These are phyloP conservation scores for Phytophthora pseudosyringae DNA, from an alignment of 352 stramenopile genomes.

Conservation along the genomic window DNA sequence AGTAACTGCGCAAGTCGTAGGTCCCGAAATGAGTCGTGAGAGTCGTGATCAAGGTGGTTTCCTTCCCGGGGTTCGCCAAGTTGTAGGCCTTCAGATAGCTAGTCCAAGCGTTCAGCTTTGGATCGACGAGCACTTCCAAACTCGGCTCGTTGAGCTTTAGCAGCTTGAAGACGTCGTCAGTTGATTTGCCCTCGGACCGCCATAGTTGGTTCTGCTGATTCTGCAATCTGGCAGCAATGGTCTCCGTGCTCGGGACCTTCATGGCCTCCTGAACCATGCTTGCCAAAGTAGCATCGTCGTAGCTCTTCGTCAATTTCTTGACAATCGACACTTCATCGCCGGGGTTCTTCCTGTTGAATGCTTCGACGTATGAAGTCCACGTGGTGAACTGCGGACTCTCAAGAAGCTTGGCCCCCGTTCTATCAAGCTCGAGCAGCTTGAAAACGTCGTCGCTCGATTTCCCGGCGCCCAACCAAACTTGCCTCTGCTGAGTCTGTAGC, in stretches of 20 bases:
- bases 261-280: slow-evolving; percentile 13
- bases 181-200: not conserved
- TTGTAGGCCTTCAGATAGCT: slow-evolving; percentile 9
- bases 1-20: not conserved
- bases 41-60: not conserved
- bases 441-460: slow-evolving; percentile 1
- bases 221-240: slow-evolving; percentile 8
- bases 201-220: not conserved
- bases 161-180: slow-evolving; percentile 10
- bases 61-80: not conserved
- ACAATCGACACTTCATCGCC: not conserved
- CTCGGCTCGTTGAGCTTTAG: not conserved
- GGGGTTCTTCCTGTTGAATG: not conserved
- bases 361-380: slow-evolving; percentile 1
- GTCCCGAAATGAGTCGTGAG: not conserved
- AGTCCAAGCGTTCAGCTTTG: slow-evolving; percentile 1
- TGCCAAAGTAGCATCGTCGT: not conserved
- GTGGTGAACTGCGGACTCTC: not conserved
- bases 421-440: slow-evolving; percentile 2
- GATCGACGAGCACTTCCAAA: not conserved
- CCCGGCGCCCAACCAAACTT: not conserved
- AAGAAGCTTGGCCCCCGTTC: not conserved
- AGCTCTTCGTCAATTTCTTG: slow-evolving; percentile 3
- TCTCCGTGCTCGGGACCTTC: not conserved
- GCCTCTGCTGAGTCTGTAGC: not conserved